phyloP scores from a whole-genome alignment of 177 flowering plant genomes.

The Tripterygium wilfordii region DNA sequence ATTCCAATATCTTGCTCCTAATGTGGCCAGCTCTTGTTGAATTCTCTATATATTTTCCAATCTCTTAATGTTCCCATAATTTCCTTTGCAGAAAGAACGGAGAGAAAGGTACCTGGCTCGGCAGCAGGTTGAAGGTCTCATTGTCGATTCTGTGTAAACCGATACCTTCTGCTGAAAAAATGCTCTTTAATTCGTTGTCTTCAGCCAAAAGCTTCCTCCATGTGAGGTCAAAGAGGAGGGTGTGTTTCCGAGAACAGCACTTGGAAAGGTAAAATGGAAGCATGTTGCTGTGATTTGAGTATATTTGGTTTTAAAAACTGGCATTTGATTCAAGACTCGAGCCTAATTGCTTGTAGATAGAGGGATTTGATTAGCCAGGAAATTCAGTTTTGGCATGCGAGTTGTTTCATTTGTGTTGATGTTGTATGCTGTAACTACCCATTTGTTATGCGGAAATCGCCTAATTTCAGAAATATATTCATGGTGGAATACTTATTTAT shows the following conservation, averaged over 20 bases:
- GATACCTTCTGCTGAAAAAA: not conserved
- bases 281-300: slow-evolving; percentile 9
- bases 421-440: too few relatives aligned
- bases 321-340: slow-evolving; percentile 2
- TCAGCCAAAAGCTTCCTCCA: not conserved
- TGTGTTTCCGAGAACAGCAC: not conserved
- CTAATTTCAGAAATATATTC: too few relatives aligned
- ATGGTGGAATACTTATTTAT: too few relatives aligned
- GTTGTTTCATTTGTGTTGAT: not conserved
- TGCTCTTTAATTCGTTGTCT: not conserved
- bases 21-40: not conserved
- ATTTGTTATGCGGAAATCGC: too few relatives aligned
- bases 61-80: not conserved
- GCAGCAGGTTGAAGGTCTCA: slow-evolving; percentile 78
- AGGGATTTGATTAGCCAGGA: slow-evolving; percentile 7
- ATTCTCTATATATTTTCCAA: not conserved
- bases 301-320: slow-evolving; percentile 9
- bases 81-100: slow-evolving; percentile 60
- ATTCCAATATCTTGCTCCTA: not conserved
- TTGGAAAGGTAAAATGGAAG: slow-evolving; percentile 8
- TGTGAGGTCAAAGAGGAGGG: not conserved
- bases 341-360: slow-evolving; percentile 25
- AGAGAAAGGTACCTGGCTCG: slow-evolving; percentile 78
- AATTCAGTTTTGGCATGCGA: slow-evolving; percentile 2
- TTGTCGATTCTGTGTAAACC: slow-evolving; percentile 46